phyloP scores from a whole-genome alignment of 352 stramenopile species.

The Pythium volutum region DNA sequence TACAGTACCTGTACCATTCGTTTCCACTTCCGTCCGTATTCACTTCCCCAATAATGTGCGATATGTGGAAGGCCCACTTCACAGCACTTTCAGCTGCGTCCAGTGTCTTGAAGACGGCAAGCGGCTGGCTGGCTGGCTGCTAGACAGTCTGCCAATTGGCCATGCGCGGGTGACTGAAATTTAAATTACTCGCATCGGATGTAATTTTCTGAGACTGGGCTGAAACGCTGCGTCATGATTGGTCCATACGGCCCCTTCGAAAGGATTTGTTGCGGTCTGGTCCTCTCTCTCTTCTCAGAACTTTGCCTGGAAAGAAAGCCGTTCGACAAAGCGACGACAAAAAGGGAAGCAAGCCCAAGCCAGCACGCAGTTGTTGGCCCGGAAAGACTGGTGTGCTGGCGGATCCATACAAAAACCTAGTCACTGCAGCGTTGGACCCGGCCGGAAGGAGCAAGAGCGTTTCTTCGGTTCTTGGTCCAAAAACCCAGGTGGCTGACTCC shows the following conservation, averaged over 20 bases:
- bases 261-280: conserved; percentile 13
- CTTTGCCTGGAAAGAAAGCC: conserved; percentile 28
- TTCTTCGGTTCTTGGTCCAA: conserved; percentile 22
- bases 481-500: conserved; percentile 16
- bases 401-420: conserved; percentile 19
- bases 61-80: too few relatives aligned
- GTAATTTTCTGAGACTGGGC: conserved; percentile 23
- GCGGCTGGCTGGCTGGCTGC: conserved; percentile 1
- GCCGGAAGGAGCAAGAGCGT: conserved; percentile 20
- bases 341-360: too few relatives aligned
- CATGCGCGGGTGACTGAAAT: neutral
- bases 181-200: neutral
- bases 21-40: neutral
- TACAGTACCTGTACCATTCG: neutral
- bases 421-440: conserved; percentile 14
- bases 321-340: conserved; percentile 23
- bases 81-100: conserved; percentile 5
- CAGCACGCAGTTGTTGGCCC: conserved; percentile 2
- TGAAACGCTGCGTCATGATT: conserved; percentile 13
- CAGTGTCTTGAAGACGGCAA: neutral
- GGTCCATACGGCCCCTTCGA: neutral
- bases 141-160: conserved; percentile 12
- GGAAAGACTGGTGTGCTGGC: neutral
- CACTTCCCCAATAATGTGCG: neutral
- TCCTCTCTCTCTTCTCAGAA: conserved; percentile 25